These are phyloP conservation scores for Alternaria postmessia DNA, from an alignment of 2,329 filamentous ascomycete genomes.

Conservation along the genomic window DNA sequence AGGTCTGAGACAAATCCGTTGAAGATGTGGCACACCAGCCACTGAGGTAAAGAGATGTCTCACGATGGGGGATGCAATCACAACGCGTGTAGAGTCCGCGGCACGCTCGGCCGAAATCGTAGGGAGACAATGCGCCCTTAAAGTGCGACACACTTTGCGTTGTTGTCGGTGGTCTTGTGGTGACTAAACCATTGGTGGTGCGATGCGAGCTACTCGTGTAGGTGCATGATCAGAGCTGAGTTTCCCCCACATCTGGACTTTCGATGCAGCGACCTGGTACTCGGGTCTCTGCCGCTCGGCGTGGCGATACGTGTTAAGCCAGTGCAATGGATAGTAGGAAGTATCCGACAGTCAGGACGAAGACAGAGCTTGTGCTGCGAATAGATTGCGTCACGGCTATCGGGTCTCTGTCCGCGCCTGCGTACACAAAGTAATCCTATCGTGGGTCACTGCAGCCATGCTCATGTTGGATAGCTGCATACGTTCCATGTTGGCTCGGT, in stretches of 20 bases:
- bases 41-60: constrained; percentile 30
- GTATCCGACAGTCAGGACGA: constrained; percentile 44
- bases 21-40: constrained; percentile 40
- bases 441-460: not conserved
- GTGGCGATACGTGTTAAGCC: constrained; percentile 27
- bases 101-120: constrained; percentile 8
- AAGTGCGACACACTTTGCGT: constrained; percentile 17
- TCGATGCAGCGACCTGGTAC: constrained; percentile 39
- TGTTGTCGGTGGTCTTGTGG: constrained; percentile 12
- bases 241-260: constrained; percentile 37
- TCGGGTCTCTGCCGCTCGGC: constrained; percentile 40
- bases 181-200: constrained; percentile 21
- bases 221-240: constrained; percentile 39
- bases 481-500: constrained; percentile 1
- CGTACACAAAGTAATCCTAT: constrained; percentile 22
- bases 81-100: constrained; percentile 13
- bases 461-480: not conserved
- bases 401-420: constrained; percentile 38
- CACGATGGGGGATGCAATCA: constrained; percentile 18
- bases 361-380: constrained; percentile 31
- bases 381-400: constrained; percentile 24
- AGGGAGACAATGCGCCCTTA: constrained; percentile 8
- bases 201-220: constrained; percentile 40
- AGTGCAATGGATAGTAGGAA: constrained; percentile 34
- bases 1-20: constrained; percentile 37